phyloP scores from a whole-genome alignment of 2,329 filamentous ascomycete species.

The Claviceps cyperi region DNA sequence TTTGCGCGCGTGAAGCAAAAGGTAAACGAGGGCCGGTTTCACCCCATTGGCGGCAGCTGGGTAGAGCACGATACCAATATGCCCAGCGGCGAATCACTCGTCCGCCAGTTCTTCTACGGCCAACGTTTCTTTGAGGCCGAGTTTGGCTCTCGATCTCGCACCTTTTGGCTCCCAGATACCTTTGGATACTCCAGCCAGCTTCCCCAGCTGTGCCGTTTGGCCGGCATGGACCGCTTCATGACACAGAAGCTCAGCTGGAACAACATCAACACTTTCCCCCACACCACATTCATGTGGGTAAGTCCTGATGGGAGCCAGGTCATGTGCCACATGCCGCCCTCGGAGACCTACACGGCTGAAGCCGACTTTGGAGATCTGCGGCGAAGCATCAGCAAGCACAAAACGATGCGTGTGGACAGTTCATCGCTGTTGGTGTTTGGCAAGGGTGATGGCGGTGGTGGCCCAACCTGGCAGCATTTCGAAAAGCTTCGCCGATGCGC shows the following conservation, averaged over 20 bases:
- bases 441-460: slow-evolving; percentile 91
- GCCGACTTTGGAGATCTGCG: slow-evolving; percentile 91
- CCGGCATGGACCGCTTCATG: slow-evolving; percentile 94
- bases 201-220: slow-evolving; percentile 80
- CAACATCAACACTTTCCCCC: slow-evolving; percentile 98
- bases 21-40: slow-evolving; percentile 80
- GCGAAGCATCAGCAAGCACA: slow-evolving; percentile 81
- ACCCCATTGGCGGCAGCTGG: slow-evolving; percentile 95
- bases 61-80: slow-evolving; percentile 98
- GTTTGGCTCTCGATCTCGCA: slow-evolving; percentile 76
- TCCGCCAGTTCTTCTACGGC: slow-evolving; percentile 88
- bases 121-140: slow-evolving; percentile 89
- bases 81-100: slow-evolving; percentile 86
- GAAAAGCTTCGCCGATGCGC: slow-evolving; percentile 90
- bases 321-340: slow-evolving; percentile 91
- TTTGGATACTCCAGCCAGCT: slow-evolving; percentile 95
- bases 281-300: slow-evolving; percentile 99
- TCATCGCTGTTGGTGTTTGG: slow-evolving; percentile 88
- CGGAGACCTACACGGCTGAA: slow-evolving; percentile 88
- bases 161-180: slow-evolving; percentile 96
- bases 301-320: slow-evolving; percentile 91
- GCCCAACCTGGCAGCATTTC: slow-evolving; percentile 83
- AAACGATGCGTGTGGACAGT: slow-evolving; percentile 85
- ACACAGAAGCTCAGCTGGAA: slow-evolving; percentile 99
- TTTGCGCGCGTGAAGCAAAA: slow-evolving; percentile 86